Base-by-base conservation (phyloP, 1,284 basidiomycete genomes). In the Austroboletus olivaceoglutinosus region DNA sequence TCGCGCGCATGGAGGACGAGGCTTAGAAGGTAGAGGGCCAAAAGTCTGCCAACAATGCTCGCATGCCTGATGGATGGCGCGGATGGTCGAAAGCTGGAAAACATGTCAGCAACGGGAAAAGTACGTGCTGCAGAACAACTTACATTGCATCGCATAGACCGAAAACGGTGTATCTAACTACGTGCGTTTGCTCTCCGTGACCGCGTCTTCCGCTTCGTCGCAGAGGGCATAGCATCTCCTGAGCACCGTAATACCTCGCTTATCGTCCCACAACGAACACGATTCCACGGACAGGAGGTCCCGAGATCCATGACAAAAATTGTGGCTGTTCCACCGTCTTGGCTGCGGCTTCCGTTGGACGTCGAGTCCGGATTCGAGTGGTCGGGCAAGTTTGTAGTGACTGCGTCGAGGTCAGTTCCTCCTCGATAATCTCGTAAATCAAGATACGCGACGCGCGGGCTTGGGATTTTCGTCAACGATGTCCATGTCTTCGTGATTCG, bases 91-190 rank as follows among this genome's bases (percentile, higher is more conserved):
- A 91, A 2, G 85, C 89, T 90, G 55, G 43, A 43, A 31, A 47
- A 46, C 6, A 2, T 31, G 37, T 65, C 31, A 65, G 36, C 16
- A 23, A 13, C n/a, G 30, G 31, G 11, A 3, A 30, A 21, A 25
- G 39, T 5, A n/a, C 1, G 5, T 2, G 11, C n/a, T 13, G 2
- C 10, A 11, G n/a, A 13, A 18, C 0, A 1, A 75, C 85, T 71
- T 62, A 91, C 88, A 78, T 69, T 90, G 86, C 37, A 89, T 31
- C 5, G 85, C 82, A 54, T 79, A 89, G 18, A 83, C 25, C 0
- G 88, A 89, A 59, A 86, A 83, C 0, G 86, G 80, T 0, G 88
- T 91, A 58, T 91, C 89, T 3, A 62, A 44, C 87, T 86, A 91
- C 1, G 70, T 57, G 11, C 73, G 74, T 63, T 81, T 77, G 58